Evolutionary conservation across 2,329 filamentous ascomycete species (phyloP).

Genomic region (Paramyrothecium roridum): DNA sequence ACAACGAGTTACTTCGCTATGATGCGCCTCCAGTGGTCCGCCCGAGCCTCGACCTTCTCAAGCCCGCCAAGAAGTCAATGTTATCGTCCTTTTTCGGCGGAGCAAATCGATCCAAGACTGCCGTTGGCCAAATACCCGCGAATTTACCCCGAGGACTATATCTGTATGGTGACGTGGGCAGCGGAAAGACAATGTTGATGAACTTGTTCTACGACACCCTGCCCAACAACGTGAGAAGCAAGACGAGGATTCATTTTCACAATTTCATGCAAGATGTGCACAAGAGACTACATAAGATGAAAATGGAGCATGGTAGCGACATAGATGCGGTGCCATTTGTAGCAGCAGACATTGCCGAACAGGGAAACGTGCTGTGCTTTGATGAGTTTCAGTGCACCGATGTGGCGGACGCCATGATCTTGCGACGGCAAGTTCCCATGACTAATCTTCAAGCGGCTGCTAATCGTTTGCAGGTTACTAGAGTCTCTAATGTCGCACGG

Average conservation of each 20-base stretch:
- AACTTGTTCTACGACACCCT: conserved; percentile 95
- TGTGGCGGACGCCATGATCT: conserved; percentile 97
- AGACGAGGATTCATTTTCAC: conserved; percentile 96
- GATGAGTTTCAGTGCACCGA: conserved; percentile 99
- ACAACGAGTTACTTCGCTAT: conserved; percentile 77
- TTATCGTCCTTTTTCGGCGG: conserved; percentile 62
- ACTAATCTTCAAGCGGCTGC: neutral
- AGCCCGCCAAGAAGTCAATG: conserved; percentile 50
- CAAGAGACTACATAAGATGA: conserved; percentile 83
- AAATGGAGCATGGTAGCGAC: conserved; percentile 84
- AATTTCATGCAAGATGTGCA: conserved; percentile 99
- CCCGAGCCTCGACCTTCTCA: conserved; percentile 70
- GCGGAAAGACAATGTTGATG: conserved; percentile 99
- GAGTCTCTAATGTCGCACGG: conserved; percentile 93
- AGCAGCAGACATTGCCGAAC: conserved; percentile 87
- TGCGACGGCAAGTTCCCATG: conserved; percentile 57
- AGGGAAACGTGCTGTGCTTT: conserved; percentile 86
- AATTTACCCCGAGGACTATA: conserved; percentile 85
- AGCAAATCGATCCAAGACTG: conserved; percentile 29
- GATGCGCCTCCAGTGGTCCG: conserved; percentile 69
- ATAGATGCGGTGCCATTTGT: conserved; percentile 89
- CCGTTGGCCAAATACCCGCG: conserved; percentile 57
- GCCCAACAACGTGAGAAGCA: conserved; percentile 72
- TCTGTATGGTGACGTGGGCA: conserved; percentile 93
- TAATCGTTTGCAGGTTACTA: conserved; percentile 55